These are phyloP conservation scores for Pestalotiopsis sp. DNA, from an alignment of 2,329 filamentous ascomycete species.

Conservation along the genomic window DNA sequence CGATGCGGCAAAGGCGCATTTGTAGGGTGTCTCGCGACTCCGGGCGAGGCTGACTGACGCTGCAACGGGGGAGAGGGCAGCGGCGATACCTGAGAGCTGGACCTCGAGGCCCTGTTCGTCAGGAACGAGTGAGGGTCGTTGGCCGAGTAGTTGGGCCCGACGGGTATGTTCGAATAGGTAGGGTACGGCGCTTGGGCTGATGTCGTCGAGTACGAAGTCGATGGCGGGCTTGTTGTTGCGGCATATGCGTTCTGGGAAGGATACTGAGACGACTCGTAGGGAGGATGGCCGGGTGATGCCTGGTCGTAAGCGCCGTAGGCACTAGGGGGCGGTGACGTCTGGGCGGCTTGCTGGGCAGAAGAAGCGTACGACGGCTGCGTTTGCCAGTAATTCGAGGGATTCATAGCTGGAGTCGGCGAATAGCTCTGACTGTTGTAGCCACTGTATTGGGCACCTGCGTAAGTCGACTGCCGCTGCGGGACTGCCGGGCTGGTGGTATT, in stretches of 20 bases:
- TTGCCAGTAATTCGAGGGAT: constrained; percentile 32
- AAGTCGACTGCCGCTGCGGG: constrained; percentile 55
- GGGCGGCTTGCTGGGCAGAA: constrained; percentile 27
- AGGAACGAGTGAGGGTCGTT: constrained; percentile 49
- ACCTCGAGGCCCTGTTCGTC: constrained; percentile 43
- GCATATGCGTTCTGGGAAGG: constrained; percentile 32
- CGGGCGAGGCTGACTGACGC: constrained; percentile 41
- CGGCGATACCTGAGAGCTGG: constrained; percentile 53
- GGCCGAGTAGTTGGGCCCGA: constrained; percentile 51
- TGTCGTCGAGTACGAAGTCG: constrained; percentile 37
- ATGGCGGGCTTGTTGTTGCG: constrained; percentile 39
- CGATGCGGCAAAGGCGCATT: constrained; percentile 61
- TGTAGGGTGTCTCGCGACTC: constrained; percentile 60
- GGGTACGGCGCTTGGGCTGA: constrained; percentile 54
- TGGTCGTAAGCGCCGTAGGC: constrained; percentile 42
- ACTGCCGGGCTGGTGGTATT: constrained; percentile 35
- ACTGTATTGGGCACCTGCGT: constrained; percentile 44
- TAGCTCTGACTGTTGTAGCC: constrained; percentile 47
- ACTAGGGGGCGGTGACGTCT: constrained; percentile 31
- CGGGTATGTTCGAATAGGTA: constrained; percentile 53
- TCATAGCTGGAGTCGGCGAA: constrained; percentile 27
- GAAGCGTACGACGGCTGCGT: constrained; percentile 28
- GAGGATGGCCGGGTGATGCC: constrained; percentile 27
- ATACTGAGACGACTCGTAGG: constrained; percentile 29
- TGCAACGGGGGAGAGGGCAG: constrained; percentile 45